Evolutionary conservation across 2,329 filamentous ascomycete species (phyloP), one percentile per base, ranked within the genome.

Genomic region (Magnaporthiopsis incrustans): DNA sequence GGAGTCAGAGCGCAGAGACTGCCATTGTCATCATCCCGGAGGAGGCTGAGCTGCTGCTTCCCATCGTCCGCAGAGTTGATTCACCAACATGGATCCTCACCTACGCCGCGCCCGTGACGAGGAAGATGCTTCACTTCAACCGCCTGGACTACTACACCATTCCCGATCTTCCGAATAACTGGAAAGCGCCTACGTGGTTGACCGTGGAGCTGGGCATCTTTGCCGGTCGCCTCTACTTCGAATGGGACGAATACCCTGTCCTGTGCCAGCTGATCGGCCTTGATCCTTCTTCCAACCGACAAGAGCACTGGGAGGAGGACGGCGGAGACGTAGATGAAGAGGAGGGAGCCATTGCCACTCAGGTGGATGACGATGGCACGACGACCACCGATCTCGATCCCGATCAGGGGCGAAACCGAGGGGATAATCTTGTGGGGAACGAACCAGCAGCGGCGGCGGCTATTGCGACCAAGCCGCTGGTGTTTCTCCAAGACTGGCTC

Each of bases 21-120:
- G 87, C 81, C 0, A 66, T 90, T 0, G 71, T 90, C 2, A 69
- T 90, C 1, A 85, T 83, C 33, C 83, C 86, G 0, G 87, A 90
- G 67, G 88, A 90, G 70, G 85, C 81, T 0, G 84, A 90, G 64
- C 59, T 69, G 0, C 67, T 89, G 0, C 77, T 90, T 3, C 77
- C 78, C 0, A 66, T 77, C 0, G 67, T 88, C 7, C 72, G 71
- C 1, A 63, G 63, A 0, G 57, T 32, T 1, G 38, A 62, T 1
- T 64, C 56, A 22, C 64, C 68, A 0, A 77, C 79, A 0, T 77
- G 82, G 64, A 74, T 89, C 0, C 68, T 89, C 0, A 73, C 78
- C 0, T 90, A 90, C 65, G 78, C 86, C 0, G 81, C 86, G 0
- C 84, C 88, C 0, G 78, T 86, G 0, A 88, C 86, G 0, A 78